Percentiles rank a stretch among this genome's conserved stretches.
Evolutionary conservation across 495 filamentous ascomycete species (phyloP).

Genomic region (Podospora pseudopauciseta): DNA sequence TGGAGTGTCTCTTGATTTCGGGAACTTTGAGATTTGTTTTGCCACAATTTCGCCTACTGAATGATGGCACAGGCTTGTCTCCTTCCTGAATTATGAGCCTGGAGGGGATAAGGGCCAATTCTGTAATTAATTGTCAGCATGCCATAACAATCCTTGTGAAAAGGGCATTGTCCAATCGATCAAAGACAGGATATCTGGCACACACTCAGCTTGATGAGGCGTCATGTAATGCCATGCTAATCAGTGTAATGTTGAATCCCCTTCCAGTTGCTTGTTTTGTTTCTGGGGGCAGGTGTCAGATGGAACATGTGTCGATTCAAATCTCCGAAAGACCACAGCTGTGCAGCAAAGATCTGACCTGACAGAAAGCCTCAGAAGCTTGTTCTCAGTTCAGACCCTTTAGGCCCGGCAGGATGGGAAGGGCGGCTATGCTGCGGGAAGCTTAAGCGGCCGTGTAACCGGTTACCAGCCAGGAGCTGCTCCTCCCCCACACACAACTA

Average conservation of each 20-base stretch:
- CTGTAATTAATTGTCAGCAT: background rate
- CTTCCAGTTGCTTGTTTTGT: too few species aligned
- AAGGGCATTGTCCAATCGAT: background rate
- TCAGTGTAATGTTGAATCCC: too few species aligned
- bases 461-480: background rate
- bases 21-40: background rate
- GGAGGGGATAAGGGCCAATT: background rate
- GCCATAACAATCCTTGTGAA: background rate
- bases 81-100: background rate
- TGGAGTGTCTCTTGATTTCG: background rate
- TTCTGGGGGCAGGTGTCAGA: too few species aligned
- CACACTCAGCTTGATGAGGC: too few species aligned
- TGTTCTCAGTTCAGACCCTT: background rate
- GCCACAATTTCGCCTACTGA: background rate
- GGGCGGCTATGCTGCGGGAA: background rate
- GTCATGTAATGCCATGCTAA: too few species aligned
- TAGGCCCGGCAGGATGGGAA: background rate
- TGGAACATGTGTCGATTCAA: background rate
- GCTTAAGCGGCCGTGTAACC: background rate
- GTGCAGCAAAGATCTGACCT: background rate
- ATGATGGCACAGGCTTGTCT: background rate
- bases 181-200: background rate
- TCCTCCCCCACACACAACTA: background rate
- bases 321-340: background rate
- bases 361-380: constrained; percentile 2